Evolutionary conservation across 2,329 filamentous ascomycete species (phyloP).

Genomic region (Westerdykella aurantiaca): DNA sequence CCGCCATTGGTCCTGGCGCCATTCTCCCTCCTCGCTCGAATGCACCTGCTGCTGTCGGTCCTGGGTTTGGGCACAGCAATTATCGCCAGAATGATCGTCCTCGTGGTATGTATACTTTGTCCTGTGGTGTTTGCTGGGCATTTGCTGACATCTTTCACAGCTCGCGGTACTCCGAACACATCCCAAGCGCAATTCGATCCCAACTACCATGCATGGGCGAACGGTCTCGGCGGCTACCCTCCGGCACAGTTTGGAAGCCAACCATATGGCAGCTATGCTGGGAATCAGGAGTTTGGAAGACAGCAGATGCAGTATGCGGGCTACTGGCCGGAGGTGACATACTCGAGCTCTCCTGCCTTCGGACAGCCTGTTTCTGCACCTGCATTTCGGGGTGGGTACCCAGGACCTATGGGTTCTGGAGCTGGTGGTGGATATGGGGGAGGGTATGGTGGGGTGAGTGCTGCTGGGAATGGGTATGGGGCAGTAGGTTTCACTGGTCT

Average conservation of each 20-base stretch:
- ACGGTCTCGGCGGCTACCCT: slow-evolving; percentile 25
- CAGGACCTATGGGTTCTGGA: slow-evolving; percentile 5
- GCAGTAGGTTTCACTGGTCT: too few relatives aligned
- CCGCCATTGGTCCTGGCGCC: slow-evolving; percentile 35
- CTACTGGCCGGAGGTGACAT: slow-evolving; percentile 27
- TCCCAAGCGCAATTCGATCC: slow-evolving; percentile 21
- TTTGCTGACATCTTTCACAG: slow-evolving; percentile 13
- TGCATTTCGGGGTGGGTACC: slow-evolving; percentile 19
- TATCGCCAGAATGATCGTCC: slow-evolving; percentile 20
- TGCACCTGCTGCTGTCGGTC: slow-evolving; percentile 21
- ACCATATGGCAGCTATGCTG: slow-evolving; percentile 18
- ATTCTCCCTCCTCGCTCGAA: slow-evolving; percentile 21
- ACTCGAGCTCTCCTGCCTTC: slow-evolving; percentile 18
- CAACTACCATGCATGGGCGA: slow-evolving; percentile 26
- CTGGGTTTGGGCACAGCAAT: slow-evolving; percentile 24
- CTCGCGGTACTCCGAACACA: slow-evolving; percentile 11
- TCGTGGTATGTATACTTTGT: slow-evolving; percentile 17
- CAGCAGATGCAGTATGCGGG: slow-evolving; percentile 23
- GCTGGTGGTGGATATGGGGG: not conserved
- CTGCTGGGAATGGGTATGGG: too few relatives aligned
- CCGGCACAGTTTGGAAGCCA: slow-evolving; percentile 11
- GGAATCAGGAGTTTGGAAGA: slow-evolving; percentile 12
- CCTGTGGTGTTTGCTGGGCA: not conserved
- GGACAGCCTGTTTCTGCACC: slow-evolving; percentile 15
- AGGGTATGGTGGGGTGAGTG: slow-evolving; percentile 1